Base-by-base conservation (phyloP, 2,329 filamentous ascomycete species). In the Macroventuria anomochaeta region DNA sequence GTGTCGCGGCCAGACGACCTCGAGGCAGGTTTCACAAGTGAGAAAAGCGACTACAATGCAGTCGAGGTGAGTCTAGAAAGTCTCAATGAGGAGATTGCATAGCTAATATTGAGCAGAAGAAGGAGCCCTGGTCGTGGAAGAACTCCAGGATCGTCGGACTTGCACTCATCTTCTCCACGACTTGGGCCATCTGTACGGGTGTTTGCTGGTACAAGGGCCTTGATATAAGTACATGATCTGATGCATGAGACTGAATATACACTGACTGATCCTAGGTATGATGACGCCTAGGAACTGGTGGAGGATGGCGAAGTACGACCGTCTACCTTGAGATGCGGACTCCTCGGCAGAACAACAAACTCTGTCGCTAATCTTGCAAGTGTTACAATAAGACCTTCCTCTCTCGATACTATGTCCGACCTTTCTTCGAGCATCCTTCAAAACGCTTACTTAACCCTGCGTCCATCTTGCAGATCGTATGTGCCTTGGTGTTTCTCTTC, bases 91-190 rank as follows among this genome's bases (percentile, higher is more conserved):
- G 10, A 8, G 8, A 8, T 20, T 23, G 26, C 21, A 33, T 3
- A 21, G 34, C 44, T 44, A 23, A 55, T 36, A 5, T 43, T 33
- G 5, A 44, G 21, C 32, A 65, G 61, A 52, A 42, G 13, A 59
- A 62, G 15, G 55, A 63, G 33, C 53, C 56, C 26, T 67, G 64
- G 62, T 65, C 62, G 5, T 67, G 64, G 64, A 67, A 66, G 36
- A 60, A 62, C 33, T 66, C 63, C 5, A 66, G 64, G 23, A 38
- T 66, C n/a, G 63, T 67, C 23, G 64, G 64, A 10, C 38, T 67
- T 25, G 64, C 51, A 5, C n/a, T 67, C 17, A 67, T 67, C 26
- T 43, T 67, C 10, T 55, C 56, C 0, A 59, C 62, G 0, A 61
- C 64, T 2, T 67, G 64, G 64, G 59, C 53, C 5, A 29, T 66